Base-by-base conservation (phyloP, 257 asterid species). In the Solanum piurae region DNA sequence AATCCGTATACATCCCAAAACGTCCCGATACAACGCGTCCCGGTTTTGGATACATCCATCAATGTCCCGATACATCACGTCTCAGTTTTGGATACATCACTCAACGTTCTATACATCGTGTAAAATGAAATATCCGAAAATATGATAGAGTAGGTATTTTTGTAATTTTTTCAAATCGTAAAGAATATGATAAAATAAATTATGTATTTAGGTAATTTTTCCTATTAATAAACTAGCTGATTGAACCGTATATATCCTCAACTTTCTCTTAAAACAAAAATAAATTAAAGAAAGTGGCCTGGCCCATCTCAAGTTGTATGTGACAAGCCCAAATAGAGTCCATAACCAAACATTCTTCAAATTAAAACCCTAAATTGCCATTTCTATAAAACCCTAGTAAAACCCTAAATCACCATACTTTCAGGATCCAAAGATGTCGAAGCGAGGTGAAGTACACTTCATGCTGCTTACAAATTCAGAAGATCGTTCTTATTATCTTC, bases 351-450 rank as follows among this genome's bases (percentile, higher is more conserved):
- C 23, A n/a, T 12, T 76, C 83, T 38, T 77, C 37, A 3, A n/a
- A 77, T 46, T 13, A 76, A 34, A 76, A 18, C 60, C 60, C 83
- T 76, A 44, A 87, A 25, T 75, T 36, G 16, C 37, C 77, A 9
- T 69, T n/a, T 74, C 25, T 71, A 83, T 87, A 87, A 66, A 87
- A 42, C 29, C 62, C 55, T 29, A 27, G 52, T 13, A 34, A 76
- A 89, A 87, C 87, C 91, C 89, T 40, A 85, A 69, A 8, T 7
- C 20, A 5, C 12, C 74, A 8, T 9, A 14, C 33, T 21, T 18
- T 12, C 12, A 36, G 27, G 42, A 42, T 12, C 44, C 46, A 90
- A 88, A 55, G 86, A 93, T 93, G 95, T 92, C 95, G 72, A 92
- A 92, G 91, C 92, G 93, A 90, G 94, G 95, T 87, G 2, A 5